Percentiles rank a stretch among this genome's conserved stretches.
Conservation (phyloP, 257 asterid genomes). For the Solanum ahanhuiri region DNA sequence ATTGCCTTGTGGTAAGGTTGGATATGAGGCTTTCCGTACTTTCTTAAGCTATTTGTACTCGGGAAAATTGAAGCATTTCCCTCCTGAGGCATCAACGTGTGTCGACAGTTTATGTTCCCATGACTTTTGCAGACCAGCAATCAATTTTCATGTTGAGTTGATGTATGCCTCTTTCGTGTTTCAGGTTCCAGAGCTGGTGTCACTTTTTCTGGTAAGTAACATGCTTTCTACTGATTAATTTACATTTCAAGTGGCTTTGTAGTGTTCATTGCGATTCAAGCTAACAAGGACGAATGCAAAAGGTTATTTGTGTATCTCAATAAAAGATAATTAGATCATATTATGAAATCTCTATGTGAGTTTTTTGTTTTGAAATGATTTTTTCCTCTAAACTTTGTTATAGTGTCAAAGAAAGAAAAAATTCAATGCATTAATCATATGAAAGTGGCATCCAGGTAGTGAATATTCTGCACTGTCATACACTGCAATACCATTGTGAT, state of each 20-base stretch:
- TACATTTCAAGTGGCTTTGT: not conserved
- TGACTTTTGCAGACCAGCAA: conserved; percentile 56
- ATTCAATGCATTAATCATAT: not conserved
- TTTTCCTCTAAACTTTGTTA: not conserved
- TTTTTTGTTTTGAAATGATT: not conserved
- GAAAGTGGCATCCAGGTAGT: not conserved
- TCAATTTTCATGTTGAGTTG: conserved; percentile 47
- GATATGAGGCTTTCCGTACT: conserved; percentile 46
- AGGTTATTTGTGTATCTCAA: not conserved
- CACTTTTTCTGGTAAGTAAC: conserved; percentile 47
- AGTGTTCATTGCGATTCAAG: not conserved
- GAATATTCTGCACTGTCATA: not conserved
- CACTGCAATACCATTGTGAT: not conserved
- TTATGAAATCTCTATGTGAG: not conserved
- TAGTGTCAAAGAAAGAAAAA: not conserved
- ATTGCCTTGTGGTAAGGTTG: conserved; percentile 56
- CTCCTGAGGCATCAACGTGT: conserved; percentile 52
- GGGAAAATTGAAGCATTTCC: conserved; percentile 53
- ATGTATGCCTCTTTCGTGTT: conserved; percentile 57
- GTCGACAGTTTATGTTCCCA: conserved; percentile 43
- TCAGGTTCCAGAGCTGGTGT: conserved; percentile 53
- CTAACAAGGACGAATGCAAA: not conserved
- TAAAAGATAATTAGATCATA: not conserved
- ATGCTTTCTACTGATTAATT: not conserved
- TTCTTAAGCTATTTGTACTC: conserved; percentile 57